phyloP scores from a whole-genome alignment of 2,329 filamentous ascomycete genomes.

The Pseudogymnoascus verrucosus region DNA sequence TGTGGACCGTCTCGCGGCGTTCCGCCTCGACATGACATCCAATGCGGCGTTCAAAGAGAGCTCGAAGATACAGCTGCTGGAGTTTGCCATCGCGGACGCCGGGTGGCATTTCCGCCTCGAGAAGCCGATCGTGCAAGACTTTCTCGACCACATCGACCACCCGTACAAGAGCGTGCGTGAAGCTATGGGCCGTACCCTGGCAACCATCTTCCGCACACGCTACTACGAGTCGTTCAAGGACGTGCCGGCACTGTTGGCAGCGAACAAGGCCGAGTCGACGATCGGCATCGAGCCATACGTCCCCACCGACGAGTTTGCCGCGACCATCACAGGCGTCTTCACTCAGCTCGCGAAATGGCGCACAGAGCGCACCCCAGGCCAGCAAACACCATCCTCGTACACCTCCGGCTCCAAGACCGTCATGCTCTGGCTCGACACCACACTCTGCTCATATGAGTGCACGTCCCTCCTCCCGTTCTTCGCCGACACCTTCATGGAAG shows the following conservation, averaged over 20 bases:
- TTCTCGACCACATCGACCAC: slow-evolving; percentile 86
- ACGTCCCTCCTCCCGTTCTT: slow-evolving; percentile 88
- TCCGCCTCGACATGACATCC: slow-evolving; percentile 86
- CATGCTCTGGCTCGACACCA: slow-evolving; percentile 87
- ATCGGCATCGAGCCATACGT: slow-evolving; percentile 79
- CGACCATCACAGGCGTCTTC: slow-evolving; percentile 69
- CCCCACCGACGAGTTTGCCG: slow-evolving; percentile 64
- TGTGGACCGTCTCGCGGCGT: slow-evolving; percentile 71
- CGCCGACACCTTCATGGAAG: slow-evolving; percentile 78
- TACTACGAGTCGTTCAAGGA: slow-evolving; percentile 92
- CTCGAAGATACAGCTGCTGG: slow-evolving; percentile 85
- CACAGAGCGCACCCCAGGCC: slow-evolving; percentile 71
- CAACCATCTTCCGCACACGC: slow-evolving; percentile 79
- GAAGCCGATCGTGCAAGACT: slow-evolving; percentile 80
- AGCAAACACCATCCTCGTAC: slow-evolving; percentile 89
- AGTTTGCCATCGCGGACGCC: slow-evolving; percentile 76
- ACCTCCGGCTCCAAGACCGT: slow-evolving; percentile 96
- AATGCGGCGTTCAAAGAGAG: slow-evolving; percentile 99
- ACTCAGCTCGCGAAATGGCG: slow-evolving; percentile 78
- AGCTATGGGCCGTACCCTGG: slow-evolving; percentile 82
- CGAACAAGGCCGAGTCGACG: slow-evolving; percentile 71
- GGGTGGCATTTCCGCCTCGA: slow-evolving; percentile 96
- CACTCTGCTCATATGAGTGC: slow-evolving; percentile 85
- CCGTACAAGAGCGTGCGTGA: slow-evolving; percentile 97
- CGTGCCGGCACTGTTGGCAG: slow-evolving; percentile 64